phyloP scores from a whole-genome alignment of 2,329 filamentous ascomycete genomes.

The Paracoccidioides lutzii region DNA sequence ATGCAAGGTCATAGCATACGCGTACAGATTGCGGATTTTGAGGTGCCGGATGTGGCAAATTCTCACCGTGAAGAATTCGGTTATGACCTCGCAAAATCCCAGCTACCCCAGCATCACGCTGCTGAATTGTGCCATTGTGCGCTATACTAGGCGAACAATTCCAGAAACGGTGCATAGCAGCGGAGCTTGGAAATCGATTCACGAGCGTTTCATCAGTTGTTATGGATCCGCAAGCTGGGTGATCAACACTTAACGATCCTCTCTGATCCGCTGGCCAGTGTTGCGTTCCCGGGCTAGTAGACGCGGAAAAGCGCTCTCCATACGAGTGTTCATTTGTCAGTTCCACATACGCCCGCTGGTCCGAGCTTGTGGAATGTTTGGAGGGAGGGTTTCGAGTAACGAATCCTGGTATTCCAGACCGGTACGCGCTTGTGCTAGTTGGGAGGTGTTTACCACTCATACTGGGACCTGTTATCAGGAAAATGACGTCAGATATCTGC shows the following conservation, averaged over 20 bases:
- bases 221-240: not conserved
- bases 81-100: not conserved
- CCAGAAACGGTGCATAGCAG: not conserved
- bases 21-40: not conserved
- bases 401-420: not conserved
- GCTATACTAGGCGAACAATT: not conserved
- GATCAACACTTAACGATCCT: not conserved
- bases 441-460: not conserved
- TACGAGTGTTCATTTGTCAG: not conserved
- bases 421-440: not conserved
- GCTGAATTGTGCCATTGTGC: not conserved
- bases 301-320: not conserved
- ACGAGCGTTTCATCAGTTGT: not conserved
- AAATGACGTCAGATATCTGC: not conserved
- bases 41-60: not conserved
- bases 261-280: not conserved
- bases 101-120: too few relatives aligned
- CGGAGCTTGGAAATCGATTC: not conserved
- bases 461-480: not conserved
- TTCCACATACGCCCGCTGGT: not conserved
- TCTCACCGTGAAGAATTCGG: not conserved
- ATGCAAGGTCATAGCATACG: not conserved
- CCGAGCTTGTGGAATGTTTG: not conserved
- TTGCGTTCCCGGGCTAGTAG: not conserved
- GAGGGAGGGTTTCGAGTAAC: not conserved